Evolutionary conservation across 2,329 filamentous ascomycete species (phyloP).

Genomic region (Cladosporium oxysporum): DNA sequence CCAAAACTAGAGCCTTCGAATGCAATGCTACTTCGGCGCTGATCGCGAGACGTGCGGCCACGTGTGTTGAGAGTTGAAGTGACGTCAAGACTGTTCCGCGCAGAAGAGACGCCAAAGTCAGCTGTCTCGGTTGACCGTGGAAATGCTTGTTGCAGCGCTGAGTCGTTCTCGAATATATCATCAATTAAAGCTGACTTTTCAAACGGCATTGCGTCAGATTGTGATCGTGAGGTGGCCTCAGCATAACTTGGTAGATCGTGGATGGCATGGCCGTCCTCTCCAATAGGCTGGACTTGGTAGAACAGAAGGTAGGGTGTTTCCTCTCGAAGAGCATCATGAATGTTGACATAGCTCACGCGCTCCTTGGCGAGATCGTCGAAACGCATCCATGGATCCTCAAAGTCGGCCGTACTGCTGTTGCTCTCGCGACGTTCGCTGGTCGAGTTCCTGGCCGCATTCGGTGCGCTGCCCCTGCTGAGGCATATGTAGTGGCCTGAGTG

Average conservation of each 20-base stretch:
- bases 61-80: constrained; percentile 27
- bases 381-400: constrained; percentile 79
- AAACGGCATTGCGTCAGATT: constrained; percentile 29
- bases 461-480: constrained; percentile 72
- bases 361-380: constrained; percentile 83
- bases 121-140: constrained; percentile 22
- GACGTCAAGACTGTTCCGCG: constrained; percentile 35
- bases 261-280: constrained; percentile 58
- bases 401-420: constrained; percentile 59
- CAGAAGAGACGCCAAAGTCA: constrained; percentile 29
- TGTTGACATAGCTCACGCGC: constrained; percentile 74
- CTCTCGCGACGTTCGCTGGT: constrained; percentile 40
- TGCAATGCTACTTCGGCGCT: constrained; percentile 43
- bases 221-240: constrained; percentile 39
- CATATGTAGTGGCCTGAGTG: constrained; percentile 91
- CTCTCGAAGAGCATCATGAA: constrained; percentile 74
- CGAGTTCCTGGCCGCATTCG: constrained; percentile 51
- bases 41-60: constrained; percentile 41
- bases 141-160: constrained; percentile 16
- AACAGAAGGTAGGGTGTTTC: constrained; percentile 95
- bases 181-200: constrained; percentile 32
- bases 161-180: constrained; percentile 23
- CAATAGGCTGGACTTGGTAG: constrained; percentile 89
- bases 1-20: constrained; percentile 42
- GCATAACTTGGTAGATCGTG: constrained; percentile 45